Base-by-base conservation (phyloP, 768 basidiomycete genomes). In the Saitozyma sp. region DNA sequence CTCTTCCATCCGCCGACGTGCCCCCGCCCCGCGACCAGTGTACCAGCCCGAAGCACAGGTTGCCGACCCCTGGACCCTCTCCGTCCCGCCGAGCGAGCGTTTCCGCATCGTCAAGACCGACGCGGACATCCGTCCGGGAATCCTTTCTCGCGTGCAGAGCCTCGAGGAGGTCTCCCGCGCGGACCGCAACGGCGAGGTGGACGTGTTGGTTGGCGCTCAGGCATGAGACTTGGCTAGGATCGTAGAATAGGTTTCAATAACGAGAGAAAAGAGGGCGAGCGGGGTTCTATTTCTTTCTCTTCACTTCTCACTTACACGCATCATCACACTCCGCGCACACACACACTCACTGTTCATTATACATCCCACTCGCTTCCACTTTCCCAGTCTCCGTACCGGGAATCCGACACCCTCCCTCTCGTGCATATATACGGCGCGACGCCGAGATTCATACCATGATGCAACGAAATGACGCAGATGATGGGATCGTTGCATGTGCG, bases 71-170 rank as follows among this genome's bases (percentile, higher is more conserved):
- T 76, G 53, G 53, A 80, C 79, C 1, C 57, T 80, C 17, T 66
- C 70, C 0, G 84, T 90, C 41, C 89, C 90, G 14, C 89, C 89
- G 0, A 85, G 85, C 59, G 89, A 91, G 70, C 83, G 86, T 29
- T 83, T 89, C 45, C 85, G 85, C 63, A 88, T 91, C 65, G 85
- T 86, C 8, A 53, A 62, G 10, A 68, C 74, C 4, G 61, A 70
- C 16, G 72, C 78, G 13, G 68, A 72, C 20, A 52, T 76, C 41
- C 67, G 78, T 59, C 77, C 77, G 19, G 71, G 77, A 50, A 16
- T 70, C 50, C 40, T 70, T 19, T 58, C 54, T 19, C 56, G 69
- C 20, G 48, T 50, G 9, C 62, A 66, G 42, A 66, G 53, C 50
- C 43, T 71, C 41, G 66, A 70, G 16, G 56, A 58, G 19, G 56